These are phyloP conservation scores for Xylaria sp. DNA, from an alignment of 2,329 filamentous ascomycete species.

Conservation along the genomic window DNA sequence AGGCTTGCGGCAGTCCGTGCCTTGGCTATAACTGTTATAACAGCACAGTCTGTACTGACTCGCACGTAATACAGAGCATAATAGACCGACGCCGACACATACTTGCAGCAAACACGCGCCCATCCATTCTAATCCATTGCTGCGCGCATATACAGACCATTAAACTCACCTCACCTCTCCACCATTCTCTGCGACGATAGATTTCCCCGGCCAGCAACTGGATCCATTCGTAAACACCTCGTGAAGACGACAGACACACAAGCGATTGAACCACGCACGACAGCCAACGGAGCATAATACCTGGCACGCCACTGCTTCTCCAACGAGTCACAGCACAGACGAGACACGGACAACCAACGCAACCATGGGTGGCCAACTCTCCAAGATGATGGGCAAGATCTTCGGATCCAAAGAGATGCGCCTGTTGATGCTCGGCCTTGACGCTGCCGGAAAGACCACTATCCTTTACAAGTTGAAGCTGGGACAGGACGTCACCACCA, in stretches of 20 bases:
- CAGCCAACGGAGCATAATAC: background rate
- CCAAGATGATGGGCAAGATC: constrained; percentile 98
- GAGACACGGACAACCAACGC: background rate
- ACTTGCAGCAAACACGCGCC: background rate
- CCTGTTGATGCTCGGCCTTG: constrained; percentile 95
- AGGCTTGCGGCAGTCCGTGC: background rate
- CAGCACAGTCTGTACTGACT: constrained; percentile 8
- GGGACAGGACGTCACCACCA: constrained; percentile 97
- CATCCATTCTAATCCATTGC: background rate
- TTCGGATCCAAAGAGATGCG: constrained; percentile 99
- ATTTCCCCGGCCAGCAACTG: background rate
- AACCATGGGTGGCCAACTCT: constrained; percentile 88
- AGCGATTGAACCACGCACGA: background rate
- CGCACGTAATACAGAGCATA: background rate
- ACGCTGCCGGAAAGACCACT: constrained; percentile 98
- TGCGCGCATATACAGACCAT: background rate
- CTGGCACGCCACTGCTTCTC: background rate
- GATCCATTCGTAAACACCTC: background rate
- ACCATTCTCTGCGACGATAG: background rate
- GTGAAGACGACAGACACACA: background rate
- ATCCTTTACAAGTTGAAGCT: constrained; percentile 99
- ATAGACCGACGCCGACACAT: background rate
- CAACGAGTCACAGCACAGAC: background rate
- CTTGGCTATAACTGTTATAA: background rate
- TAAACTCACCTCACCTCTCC: background rate